phyloP scores from a whole-genome alignment of 2,329 filamentous ascomycete species.

The Venturia aucupariae region DNA sequence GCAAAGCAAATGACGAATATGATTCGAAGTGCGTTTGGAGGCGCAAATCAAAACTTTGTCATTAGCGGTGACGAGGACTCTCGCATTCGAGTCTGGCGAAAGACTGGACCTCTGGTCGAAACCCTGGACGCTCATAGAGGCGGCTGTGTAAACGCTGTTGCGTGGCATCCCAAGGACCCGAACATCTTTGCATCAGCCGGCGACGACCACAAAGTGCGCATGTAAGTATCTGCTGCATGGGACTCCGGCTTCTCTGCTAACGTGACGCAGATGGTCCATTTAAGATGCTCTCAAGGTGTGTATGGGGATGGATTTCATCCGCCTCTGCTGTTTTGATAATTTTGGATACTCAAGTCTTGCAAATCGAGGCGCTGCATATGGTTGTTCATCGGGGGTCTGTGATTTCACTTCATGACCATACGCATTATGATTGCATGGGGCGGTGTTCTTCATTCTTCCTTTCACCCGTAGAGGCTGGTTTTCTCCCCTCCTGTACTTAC shows the following conservation, averaged over 20 bases:
- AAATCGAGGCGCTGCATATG: not conserved
- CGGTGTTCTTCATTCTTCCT: conserved; percentile 1
- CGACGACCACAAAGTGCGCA: conserved; percentile 75
- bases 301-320: no score
- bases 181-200: conserved; percentile 84
- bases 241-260: not conserved
- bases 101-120: conserved; percentile 67
- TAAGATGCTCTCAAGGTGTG: not conserved
- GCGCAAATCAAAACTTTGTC: conserved; percentile 85
- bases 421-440: conserved; percentile 5
- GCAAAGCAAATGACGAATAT: conserved; percentile 67
- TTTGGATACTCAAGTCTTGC: not conserved
- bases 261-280: not conserved
- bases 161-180: conserved; percentile 79
- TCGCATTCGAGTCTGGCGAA: conserved; percentile 82
- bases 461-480: not conserved
- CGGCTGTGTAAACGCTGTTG: conserved; percentile 74
- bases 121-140: conserved; percentile 62
- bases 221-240: conserved; percentile 42
- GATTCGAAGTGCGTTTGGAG: conserved; percentile 77
- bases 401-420: not conserved
- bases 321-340: not conserved
- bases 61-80: conserved; percentile 81
- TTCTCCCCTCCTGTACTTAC: not conserved
- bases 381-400: not conserved